A percentile compares a stretch with the other conserved stretches of the same genome.
These are phyloP conservation scores for Pythium apleroticum DNA, from an alignment of 352 stramenopile species.

Conservation along the genomic window DNA sequence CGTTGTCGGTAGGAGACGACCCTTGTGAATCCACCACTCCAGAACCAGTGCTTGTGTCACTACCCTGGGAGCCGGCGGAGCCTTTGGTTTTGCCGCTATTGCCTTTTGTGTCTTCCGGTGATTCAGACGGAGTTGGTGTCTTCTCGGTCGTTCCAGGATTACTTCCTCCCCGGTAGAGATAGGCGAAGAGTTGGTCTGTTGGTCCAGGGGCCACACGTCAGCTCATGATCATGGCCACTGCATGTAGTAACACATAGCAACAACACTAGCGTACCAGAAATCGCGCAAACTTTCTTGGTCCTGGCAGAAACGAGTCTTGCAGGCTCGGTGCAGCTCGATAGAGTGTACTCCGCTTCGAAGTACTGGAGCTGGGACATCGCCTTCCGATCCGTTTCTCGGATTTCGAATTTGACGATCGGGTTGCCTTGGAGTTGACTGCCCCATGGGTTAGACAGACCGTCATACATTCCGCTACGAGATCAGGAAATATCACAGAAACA, in stretches of 20 bases:
- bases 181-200: background rate
- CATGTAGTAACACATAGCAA: no score
- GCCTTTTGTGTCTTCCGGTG: background rate
- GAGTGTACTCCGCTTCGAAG: background rate
- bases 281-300: background rate
- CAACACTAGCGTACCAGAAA: background rate
- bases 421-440: background rate
- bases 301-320: background rate
- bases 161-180: background rate
- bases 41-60: background rate
- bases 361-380: background rate
- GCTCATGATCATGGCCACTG: background rate
- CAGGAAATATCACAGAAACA: no score
- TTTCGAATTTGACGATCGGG: background rate
- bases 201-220: background rate
- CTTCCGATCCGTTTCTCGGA: background rate
- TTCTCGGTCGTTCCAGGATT: background rate
- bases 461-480: no score
- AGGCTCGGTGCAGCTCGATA: background rate
- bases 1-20: background rate
- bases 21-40: background rate
- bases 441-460: background rate
- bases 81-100: background rate
- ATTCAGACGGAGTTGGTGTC: background rate
- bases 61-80: background rate